Base-by-base conservation (phyloP, 257 asterid genomes). In the Gentiana macrophylla region DNA sequence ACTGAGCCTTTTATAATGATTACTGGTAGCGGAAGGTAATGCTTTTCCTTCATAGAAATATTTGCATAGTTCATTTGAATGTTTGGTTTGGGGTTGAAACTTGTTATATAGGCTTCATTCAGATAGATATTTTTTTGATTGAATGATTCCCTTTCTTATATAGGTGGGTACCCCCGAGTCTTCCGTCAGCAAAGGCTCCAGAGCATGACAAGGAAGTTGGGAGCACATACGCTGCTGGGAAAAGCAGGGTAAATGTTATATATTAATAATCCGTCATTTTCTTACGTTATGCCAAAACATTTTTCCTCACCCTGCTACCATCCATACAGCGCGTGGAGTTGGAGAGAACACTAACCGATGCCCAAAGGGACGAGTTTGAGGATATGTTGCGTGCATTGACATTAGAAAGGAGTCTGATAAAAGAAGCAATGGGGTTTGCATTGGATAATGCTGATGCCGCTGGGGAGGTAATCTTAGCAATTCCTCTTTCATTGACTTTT, bases 401-500 rank as follows among this genome's bases (percentile, higher is more conserved):
- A 10, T 74, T 89, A 68, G 95, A 89, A 76, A 82, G 97, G 79
- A 70, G 83, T 77, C 90, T 71, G 55, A 81, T 89, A 67, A 89
- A 80, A 80, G 94, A 80, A 24, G 97, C 97, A 45, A 89, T 89
- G 95, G 95, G 97, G 53, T 89, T 89, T 67, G 63, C 95, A 34
- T 70, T 89, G 67, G 95, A 89, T 72, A 89, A 89, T 70, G 97
- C 95, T 68, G 99, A 89, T 75, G 97, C 97, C 67, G 97, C 97
- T n/a, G 97, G 95, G 65, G 97, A 89, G 94, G 97, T 89, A 67
- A 63, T 68, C 24, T 24, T 24, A 24, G 24, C 24, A 0, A 24
- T 24, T 24, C 24, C 24, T 24, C 24, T 24, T 24, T 24, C 24
- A 24, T 24, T 24, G 24, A 24, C 24, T 24, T 24, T 24, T 24